Evolutionary conservation across 1,139 yeast genomes (phyloP).

Genomic region (Yamadazyma pseudoaaseri): DNA sequence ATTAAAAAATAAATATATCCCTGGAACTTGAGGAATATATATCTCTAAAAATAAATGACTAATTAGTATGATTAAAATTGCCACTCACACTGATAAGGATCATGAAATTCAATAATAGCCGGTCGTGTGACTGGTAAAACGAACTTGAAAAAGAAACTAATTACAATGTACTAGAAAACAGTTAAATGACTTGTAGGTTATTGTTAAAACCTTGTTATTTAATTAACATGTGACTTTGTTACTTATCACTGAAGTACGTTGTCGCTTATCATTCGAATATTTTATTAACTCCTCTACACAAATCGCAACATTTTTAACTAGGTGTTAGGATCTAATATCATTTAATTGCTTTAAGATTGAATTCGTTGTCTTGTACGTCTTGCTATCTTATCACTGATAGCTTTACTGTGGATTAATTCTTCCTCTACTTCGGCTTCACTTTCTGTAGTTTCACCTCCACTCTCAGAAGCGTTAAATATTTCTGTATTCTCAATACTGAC

Average conservation of each 20-base stretch:
- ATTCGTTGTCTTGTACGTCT: slow-evolving; percentile 5
- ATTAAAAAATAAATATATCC: too few relatives aligned
- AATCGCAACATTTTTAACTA: too few relatives aligned
- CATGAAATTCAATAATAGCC: slow-evolving; percentile 5
- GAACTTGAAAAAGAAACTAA: slow-evolving; percentile 4
- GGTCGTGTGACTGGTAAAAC: slow-evolving; percentile 3
- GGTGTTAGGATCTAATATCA: too few relatives aligned
- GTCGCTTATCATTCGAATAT: too few relatives aligned
- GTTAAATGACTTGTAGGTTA: too few relatives aligned
- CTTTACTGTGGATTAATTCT: background rate
- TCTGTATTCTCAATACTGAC: slow-evolving; percentile 21
- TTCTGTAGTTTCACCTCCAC: slow-evolving; percentile 49
- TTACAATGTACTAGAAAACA: too few relatives aligned
- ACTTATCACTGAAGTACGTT: too few relatives aligned
- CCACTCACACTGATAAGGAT: slow-evolving; percentile 11
- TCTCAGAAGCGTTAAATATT: slow-evolving; percentile 28
- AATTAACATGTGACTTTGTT: too few relatives aligned
- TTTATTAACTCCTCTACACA: too few relatives aligned
- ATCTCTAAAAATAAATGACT: slow-evolving; percentile 6
- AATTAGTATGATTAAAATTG: slow-evolving; percentile 6
- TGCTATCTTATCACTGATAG: slow-evolving; percentile 3
- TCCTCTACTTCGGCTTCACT: slow-evolving; percentile 23
- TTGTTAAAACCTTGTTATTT: too few relatives aligned
- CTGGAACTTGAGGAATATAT: too few relatives aligned
- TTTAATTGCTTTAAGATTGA: too few relatives aligned